These are phyloP conservation scores for Phaeosphaeriaceae sp. DNA, from an alignment of 2,329 filamentous ascomycete genomes.

Conservation along the genomic window DNA sequence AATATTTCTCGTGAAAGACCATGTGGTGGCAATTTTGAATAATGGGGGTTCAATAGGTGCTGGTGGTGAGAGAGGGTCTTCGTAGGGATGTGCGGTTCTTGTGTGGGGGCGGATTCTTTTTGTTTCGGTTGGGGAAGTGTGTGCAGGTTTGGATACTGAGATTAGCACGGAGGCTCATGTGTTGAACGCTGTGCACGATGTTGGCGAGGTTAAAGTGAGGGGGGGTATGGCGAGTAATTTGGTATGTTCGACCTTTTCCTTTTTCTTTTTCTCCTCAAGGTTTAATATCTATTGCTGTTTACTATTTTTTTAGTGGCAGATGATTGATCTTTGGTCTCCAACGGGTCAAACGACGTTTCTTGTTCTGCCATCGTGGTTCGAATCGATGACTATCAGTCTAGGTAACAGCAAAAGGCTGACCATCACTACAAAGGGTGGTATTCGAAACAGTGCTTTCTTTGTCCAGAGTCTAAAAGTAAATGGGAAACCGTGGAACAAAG, in stretches of 20 bases:
- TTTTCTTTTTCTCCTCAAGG: background rate
- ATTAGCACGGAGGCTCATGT: constrained; percentile 58
- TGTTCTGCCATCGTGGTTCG: constrained; percentile 55
- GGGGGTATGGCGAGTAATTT: constrained; percentile 76
- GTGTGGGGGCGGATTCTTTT: constrained; percentile 73
- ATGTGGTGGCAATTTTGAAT: constrained; percentile 26
- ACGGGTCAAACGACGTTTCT: constrained; percentile 73
- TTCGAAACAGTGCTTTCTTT: constrained; percentile 58
- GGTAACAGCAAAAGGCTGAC: constrained; percentile 60
- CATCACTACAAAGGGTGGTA: constrained; percentile 61
- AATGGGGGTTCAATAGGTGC: constrained; percentile 28
- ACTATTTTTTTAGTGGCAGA: constrained; percentile 44
- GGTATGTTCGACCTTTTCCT: constrained; percentile 16
- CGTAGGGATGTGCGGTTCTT: no score
- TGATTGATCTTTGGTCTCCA: constrained; percentile 51
- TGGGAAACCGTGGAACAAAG: constrained; percentile 65
- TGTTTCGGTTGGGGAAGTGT: constrained; percentile 67
- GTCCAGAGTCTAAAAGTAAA: constrained; percentile 73
- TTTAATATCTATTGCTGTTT: no score
- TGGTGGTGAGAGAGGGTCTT: constrained; percentile 38
- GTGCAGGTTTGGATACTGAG: constrained; percentile 63
- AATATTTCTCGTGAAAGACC: no score
- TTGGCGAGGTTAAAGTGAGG: no score
- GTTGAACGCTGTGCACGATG: no score
- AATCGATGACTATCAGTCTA: constrained; percentile 64